Base-by-base conservation (phyloP, 495 filamentous ascomycete genomes). In the Aspergillus nanangensis region DNA sequence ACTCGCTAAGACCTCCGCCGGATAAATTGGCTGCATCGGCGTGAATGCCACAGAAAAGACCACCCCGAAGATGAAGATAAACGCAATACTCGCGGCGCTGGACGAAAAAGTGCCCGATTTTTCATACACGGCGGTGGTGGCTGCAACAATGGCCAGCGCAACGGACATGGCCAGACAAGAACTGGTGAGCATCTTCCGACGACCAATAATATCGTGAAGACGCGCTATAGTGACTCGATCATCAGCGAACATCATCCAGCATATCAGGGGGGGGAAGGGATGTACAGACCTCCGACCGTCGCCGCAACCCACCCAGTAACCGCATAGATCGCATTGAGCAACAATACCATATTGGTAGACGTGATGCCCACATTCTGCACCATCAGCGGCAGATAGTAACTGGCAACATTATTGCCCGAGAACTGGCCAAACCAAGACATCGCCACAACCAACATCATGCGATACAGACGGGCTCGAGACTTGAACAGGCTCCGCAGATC, bases 281-380 rank as follows among this genome's bases (percentile, higher is more conserved):
- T n/a, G n/a, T n/a, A 29, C 25, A 29, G 5, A 29, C 25, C 25
- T 9, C 84, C 82, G 17, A 74, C 59, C 5, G 82, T 70, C 2
- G 83, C 82, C 49, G 78, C 79, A 15, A 78, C 61, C 58, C 87
- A 80, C 23, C 75, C 77, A 38, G 83, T 71, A n/a, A 75, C 72
- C 27, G 80, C 76, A 52, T 86, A 80, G 36, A 82, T 68, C 37
- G 70, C 74, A 53, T 81, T 81, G 57, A 80, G 71, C 44, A 83
- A 71, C 34, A 79, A 66, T 43, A 80, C 74, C 3, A 67, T 77
- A 40, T 72, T 67, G 19, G 67, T 67, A 51, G 45, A 43, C 3
- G 60, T 65, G 24, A 70, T 50, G 8, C 67, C 67, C 21, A 67
- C 57, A 2, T 55, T 60, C 42, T 64, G 52, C 5, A 73, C 52